Evolutionary conservation across 2,329 filamentous ascomycete species (phyloP).

Genomic region (Rutstroemia sydowiana): DNA sequence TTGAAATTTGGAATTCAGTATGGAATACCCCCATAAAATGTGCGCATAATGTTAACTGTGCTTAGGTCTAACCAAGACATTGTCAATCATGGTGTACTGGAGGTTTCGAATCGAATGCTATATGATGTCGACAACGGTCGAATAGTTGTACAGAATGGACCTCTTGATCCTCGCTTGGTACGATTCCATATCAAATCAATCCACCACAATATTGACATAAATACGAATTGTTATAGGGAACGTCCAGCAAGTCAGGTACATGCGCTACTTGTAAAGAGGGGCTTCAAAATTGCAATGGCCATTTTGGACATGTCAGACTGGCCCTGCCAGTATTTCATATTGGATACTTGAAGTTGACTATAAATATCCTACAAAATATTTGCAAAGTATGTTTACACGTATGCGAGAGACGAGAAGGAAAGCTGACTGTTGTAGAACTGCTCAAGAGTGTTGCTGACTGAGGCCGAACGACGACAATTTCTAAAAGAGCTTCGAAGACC

Average conservation of each 20-base stretch:
- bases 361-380: slow-evolving; percentile 86
- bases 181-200: slow-evolving; percentile 13
- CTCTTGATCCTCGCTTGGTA: slow-evolving; percentile 75
- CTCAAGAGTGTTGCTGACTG: slow-evolving; percentile 72
- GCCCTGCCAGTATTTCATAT: slow-evolving; percentile 92
- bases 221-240: slow-evolving; percentile 46
- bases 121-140: slow-evolving; percentile 83
- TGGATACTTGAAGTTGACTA: slow-evolving; percentile 89
- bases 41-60: slow-evolving; percentile 18
- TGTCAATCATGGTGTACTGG: slow-evolving; percentile 87
- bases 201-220: background rate
- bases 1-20: slow-evolving; percentile 92
- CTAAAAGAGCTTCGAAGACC: slow-evolving; percentile 75
- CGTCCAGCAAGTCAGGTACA: slow-evolving; percentile 71
- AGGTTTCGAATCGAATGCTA: slow-evolving; percentile 87
- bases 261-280: slow-evolving; percentile 80
- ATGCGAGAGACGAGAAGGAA: slow-evolving; percentile 5
- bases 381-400: slow-evolving; percentile 57
- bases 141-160: slow-evolving; percentile 71
- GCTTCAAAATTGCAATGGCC: slow-evolving; percentile 80
- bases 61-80: slow-evolving; percentile 82
- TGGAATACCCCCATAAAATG: slow-evolving; percentile 25
- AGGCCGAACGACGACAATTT: slow-evolving; percentile 68
- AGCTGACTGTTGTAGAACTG: slow-evolving; percentile 51
- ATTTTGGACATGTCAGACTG: slow-evolving; percentile 89